A percentile compares a stretch with the other conserved stretches of the same genome.
Conservation (phyloP, 177 flowering plant genomes). For the Vitis hybrid region DNA sequence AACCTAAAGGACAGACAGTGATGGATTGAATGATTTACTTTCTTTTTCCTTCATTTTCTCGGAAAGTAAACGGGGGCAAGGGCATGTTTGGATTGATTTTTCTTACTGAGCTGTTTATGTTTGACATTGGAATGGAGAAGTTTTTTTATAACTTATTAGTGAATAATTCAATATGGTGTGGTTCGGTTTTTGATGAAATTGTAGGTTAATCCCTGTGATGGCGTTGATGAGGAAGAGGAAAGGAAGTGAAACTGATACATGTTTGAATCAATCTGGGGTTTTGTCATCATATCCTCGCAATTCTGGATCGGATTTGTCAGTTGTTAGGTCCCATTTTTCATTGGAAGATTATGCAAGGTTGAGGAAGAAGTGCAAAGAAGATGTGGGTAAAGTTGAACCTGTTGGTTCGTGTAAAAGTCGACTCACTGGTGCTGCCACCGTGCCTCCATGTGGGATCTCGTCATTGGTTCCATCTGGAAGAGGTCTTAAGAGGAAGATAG, state of each 20-base stretch:
- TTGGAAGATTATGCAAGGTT: conserved; percentile 57
- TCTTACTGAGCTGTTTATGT: not conserved
- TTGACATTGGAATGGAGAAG: not conserved
- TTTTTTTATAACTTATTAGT: not conserved
- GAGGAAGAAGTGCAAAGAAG: conserved; percentile 64
- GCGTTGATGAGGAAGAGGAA: conserved; percentile 71
- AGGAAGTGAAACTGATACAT: conserved; percentile 45
- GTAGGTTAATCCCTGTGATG: conserved; percentile 17
- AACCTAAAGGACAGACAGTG: too few relatives aligned
- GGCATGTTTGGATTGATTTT: not conserved
- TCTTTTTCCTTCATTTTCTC: too few relatives aligned
- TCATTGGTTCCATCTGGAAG: conserved; percentile 39
- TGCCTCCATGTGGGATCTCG: conserved; percentile 53
- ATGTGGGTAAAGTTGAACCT: conserved; percentile 18
- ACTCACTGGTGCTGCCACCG: conserved; percentile 51
- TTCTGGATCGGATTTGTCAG: conserved; percentile 24
- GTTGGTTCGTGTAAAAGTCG: conserved; percentile 36
- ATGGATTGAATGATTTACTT: too few relatives aligned
- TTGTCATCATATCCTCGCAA: conserved; percentile 12
- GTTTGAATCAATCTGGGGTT: conserved; percentile 12
- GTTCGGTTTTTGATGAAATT: not conserved
- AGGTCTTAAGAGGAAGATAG: conserved; percentile 73
- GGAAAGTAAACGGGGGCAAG: too few relatives aligned
- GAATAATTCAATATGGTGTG: not conserved
- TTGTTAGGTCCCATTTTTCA: conserved; percentile 47